Base-by-base conservation (phyloP, 179 eudicot genomes). In the Spinacia oleracea region DNA sequence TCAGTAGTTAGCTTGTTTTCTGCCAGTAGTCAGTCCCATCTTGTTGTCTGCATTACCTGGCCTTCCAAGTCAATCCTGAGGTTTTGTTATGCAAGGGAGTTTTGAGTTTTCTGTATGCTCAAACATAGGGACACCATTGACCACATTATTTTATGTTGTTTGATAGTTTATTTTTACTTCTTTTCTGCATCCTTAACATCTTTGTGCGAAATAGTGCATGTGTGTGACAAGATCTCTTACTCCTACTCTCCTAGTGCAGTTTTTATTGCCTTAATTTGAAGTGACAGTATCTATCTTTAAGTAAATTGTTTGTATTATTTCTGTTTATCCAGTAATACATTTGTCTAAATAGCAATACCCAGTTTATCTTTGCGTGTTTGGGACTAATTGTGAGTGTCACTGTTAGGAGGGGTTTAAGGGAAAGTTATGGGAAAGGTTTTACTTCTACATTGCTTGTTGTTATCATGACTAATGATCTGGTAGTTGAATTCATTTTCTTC, bases 401-500 rank as follows among this genome's bases (percentile, higher is more conserved):
- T 42, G 42, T 76, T 15, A n/a, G 11, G 23, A 48, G 23, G 51
- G 27, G 1, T 6, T 5, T 3, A 43, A 70, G 56, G 23, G 6
- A 27, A 72, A 72, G 60, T 48, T 31, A 11, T 46, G 10, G 20
- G 42, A 35, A 27, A n/a, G n/a, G 43, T 69, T 20, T 29, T 51
- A n/a, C 35, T 64, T 60, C 16, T 53, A 20, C 31, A 14, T 25
- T 29, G 16, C 55, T 55, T 73, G 38, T 42, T 66, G 34, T 27
- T 32, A 16, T 46, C 23, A 11, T 32, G 35, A 32, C 34, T 55
- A 9, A 42, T 74, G 77, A 42, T 58, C 16, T n/a, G 31, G 56
- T 46, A 66, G 73, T 73, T 38, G 15, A 4, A 9, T 79, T 53
- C 5, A 29, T 76, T 53, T 40, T 29, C 34, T 78, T 74, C 7